phyloP scores from a whole-genome alignment of 192 early-diverging fungal species.

The Geosiphon pyriformis region DNA sequence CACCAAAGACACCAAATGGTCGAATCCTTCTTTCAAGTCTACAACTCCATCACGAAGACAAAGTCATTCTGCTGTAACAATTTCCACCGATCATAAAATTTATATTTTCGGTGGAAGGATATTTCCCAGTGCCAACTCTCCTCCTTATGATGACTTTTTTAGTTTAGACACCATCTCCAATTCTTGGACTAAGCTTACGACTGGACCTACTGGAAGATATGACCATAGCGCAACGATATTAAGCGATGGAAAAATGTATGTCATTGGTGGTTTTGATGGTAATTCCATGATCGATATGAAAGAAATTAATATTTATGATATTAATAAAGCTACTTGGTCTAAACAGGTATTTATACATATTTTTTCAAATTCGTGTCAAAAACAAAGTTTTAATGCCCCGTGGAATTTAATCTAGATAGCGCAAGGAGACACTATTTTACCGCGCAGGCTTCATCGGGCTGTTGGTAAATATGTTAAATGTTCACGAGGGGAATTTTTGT shows the following conservation, averaged over 20 bases:
- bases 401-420: too few species aligned
- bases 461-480: too few species aligned
- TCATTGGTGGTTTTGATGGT: conserved; percentile 25
- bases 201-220: conserved; percentile 19
- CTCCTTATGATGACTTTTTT: conserved; percentile 16
- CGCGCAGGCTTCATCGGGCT: too few species aligned
- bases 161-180: conserved; percentile 18
- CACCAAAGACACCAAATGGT: background rate
- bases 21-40: background rate
- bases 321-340: background rate
- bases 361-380: too few species aligned
- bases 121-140: background rate
- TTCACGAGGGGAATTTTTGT: too few species aligned
- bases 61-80: conserved; percentile 22
- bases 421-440: too few species aligned
- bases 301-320: conserved; percentile 17
- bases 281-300: conserved; percentile 9
- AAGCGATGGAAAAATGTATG: conserved; percentile 24
- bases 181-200: conserved; percentile 13
- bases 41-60: background rate
- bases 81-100: conserved; percentile 3
- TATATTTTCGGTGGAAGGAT: conserved; percentile 27
- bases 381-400: too few species aligned
- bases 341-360: conserved; percentile 1
- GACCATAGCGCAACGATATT: conserved; percentile 27